Conservation (phyloP, 805 yeast genomes). For the Hanseniaspora lindneri region DNA sequence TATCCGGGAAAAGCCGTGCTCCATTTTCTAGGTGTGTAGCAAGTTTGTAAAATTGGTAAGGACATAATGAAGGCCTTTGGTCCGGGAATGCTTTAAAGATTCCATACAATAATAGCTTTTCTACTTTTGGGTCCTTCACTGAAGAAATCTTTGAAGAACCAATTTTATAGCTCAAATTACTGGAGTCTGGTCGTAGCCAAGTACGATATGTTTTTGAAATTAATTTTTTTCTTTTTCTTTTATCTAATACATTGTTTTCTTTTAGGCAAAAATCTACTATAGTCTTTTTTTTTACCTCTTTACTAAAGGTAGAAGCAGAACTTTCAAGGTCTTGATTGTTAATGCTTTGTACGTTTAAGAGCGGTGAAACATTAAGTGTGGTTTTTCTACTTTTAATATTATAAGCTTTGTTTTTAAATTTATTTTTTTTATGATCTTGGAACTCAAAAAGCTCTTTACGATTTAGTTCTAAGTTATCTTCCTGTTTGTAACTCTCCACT, state of each 20-base stretch:
- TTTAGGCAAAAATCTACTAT: neutral
- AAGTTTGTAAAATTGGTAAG: neutral
- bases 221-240: neutral
- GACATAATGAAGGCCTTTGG: conserved; percentile 6
- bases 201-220: neutral
- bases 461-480: too few species aligned
- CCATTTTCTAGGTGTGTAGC: conserved; percentile 2
- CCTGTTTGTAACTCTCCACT: too few species aligned
- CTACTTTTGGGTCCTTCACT: neutral
- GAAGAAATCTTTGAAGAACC: neutral
- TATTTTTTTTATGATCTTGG: too few species aligned
- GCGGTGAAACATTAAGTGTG: too few species aligned
- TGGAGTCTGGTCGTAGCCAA: conserved; percentile 5
- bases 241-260: neutral
- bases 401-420: too few species aligned
- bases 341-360: too few species aligned
- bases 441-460: too few species aligned
- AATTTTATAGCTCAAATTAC: neutral
- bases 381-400: too few species aligned
- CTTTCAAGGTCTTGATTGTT: too few species aligned
- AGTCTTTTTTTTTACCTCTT: neutral
- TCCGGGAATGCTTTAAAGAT: conserved; percentile 3
- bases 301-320: too few species aligned
- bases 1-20: neutral
- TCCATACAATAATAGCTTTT: conserved; percentile 6